phyloP scores from a whole-genome alignment of 305 asterid genomes.

The Galium porrigens region DNA sequence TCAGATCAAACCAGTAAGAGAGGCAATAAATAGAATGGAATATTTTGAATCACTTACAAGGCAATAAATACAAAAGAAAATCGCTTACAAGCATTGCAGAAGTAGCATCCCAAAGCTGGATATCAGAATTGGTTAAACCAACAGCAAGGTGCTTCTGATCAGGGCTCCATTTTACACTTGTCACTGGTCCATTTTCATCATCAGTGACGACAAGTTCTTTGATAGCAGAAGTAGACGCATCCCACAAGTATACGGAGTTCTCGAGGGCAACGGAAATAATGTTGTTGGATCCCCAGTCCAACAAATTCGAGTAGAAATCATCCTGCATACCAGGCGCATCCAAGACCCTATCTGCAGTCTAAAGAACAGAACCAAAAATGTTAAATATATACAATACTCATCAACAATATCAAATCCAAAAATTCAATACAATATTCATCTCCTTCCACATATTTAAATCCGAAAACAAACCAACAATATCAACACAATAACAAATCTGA shows the following conservation, averaged over 20 bases:
- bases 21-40: background rate
- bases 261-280: conserved; percentile 79
- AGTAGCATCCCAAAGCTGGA: conserved; percentile 75
- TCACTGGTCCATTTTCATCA: conserved; percentile 66
- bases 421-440: background rate
- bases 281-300: conserved; percentile 84
- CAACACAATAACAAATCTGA: background rate
- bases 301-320: conserved; percentile 65
- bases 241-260: conserved; percentile 68
- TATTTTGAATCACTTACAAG: too few species aligned
- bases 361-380: conserved; percentile 17
- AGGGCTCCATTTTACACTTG: conserved; percentile 81
- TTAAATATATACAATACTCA: background rate
- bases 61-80: background rate
- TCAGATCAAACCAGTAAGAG: background rate
- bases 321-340: conserved; percentile 83
- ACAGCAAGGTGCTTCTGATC: conserved; percentile 61
- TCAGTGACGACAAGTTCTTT: conserved; percentile 56
- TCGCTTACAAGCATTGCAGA: conserved; percentile 39
- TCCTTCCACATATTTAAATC: background rate
- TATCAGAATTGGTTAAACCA: conserved; percentile 62
- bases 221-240: conserved; percentile 53
- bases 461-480: conserved; percentile 9
- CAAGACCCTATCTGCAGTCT: conserved; percentile 76
- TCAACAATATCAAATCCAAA: background rate